Conservation (phyloP, 345 rosid species). For the Sonneratia alba region DNA sequence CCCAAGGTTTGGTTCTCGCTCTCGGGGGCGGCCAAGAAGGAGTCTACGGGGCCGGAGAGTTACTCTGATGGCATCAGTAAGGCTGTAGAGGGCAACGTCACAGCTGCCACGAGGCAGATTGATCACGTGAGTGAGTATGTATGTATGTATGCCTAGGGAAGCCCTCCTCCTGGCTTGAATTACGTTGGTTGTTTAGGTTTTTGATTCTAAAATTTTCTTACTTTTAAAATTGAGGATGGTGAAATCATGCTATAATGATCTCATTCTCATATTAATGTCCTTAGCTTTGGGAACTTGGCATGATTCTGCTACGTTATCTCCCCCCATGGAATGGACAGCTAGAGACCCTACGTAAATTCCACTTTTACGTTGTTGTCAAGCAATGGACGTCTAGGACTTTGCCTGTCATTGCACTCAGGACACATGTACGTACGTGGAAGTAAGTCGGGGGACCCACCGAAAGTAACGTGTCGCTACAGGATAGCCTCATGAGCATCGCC, state of each 20-base stretch:
- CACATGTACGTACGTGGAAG: neutral
- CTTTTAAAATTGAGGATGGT: too few species aligned
- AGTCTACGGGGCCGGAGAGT: conserved; percentile 94
- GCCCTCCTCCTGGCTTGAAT: too few species aligned
- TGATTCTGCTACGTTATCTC: neutral
- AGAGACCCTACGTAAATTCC: neutral
- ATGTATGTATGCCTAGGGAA: too few species aligned
- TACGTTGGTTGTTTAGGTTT: too few species aligned
- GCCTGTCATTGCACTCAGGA: neutral
- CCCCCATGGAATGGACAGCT: neutral
- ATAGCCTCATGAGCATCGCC: neutral
- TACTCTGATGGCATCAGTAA: conserved; percentile 71
- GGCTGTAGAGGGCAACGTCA: conserved; percentile 95
- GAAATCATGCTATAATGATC: too few species aligned
- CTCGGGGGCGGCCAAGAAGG: conserved; percentile 99
- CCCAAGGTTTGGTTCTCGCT: conserved; percentile 98
- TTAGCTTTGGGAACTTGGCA: neutral
- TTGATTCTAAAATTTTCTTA: too few species aligned
- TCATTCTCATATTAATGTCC: too few species aligned
- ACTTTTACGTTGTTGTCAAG: neutral
- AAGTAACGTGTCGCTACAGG: neutral
- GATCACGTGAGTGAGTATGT: conserved; percentile 70
- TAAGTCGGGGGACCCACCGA: neutral
- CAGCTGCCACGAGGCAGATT: conserved; percentile 89
- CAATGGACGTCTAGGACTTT: neutral